These are phyloP conservation scores for Hypholoma sublateritium DNA, from an alignment of 768 basidiomycete genomes.

Conservation along the genomic window DNA sequence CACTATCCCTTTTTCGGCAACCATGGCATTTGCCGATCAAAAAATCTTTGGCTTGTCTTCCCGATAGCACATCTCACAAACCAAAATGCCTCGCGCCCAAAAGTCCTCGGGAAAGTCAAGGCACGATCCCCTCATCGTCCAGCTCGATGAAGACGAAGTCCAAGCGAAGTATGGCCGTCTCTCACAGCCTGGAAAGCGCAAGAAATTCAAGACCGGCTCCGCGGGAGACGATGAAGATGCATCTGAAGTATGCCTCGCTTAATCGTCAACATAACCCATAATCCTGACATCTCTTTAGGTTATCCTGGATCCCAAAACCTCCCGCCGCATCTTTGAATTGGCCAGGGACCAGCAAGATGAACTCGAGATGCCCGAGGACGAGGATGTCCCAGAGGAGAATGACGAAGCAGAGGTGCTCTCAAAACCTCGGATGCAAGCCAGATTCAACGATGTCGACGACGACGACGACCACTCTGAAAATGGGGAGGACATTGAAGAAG, in stretches of 20 bases:
- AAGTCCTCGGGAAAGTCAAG: constrained; percentile 57
- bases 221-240: constrained; percentile 60
- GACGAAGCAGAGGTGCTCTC: constrained; percentile 33
- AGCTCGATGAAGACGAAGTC: constrained; percentile 78
- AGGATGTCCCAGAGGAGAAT: constrained; percentile 43
- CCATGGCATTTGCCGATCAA: constrained; percentile 22
- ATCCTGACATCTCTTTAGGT: constrained; percentile 39
- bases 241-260: constrained; percentile 43
- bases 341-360: constrained; percentile 94
- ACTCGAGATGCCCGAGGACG: constrained; percentile 62
- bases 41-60: constrained; percentile 14
- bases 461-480: constrained; percentile 52
- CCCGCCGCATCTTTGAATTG: constrained; percentile 86
- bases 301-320: constrained; percentile 78
- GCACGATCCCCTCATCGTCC: constrained; percentile 86
- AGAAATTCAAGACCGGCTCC: constrained; percentile 50
- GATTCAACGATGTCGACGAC: constrained; percentile 48
- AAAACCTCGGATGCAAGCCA: constrained; percentile 31
- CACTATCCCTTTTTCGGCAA: constrained; percentile 9
- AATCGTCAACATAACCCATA: constrained; percentile 12
- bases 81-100: constrained; percentile 61
- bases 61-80: constrained; percentile 7
- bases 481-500: constrained; percentile 58
- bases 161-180: constrained; percentile 77
- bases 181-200: constrained; percentile 74